Base-by-base conservation (phyloP, 495 filamentous ascomycete species). In the Hypoxylon perforatum region DNA sequence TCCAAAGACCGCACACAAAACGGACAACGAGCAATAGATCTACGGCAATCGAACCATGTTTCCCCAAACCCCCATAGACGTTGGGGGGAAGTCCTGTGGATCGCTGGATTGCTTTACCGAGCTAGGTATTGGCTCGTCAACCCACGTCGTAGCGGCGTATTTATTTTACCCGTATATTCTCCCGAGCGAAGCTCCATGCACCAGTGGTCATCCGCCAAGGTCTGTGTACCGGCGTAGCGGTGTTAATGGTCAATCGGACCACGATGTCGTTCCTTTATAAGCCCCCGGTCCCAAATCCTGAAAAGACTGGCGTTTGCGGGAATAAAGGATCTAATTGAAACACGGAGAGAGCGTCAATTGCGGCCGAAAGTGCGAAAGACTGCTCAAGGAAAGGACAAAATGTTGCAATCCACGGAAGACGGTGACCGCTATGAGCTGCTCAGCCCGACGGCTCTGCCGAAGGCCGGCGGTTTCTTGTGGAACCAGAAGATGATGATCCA, bases 401-500 rank as follows among this genome's bases (percentile, higher is more conserved):
- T 83, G 61, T 65, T 85, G 54, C 73, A 75, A 21, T 78, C 83
- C 38, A 82, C 82, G 14, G 70, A 80, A 28, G 76, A 82, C 72
- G 84, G 84, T 48, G 75, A 80, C 45, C 84, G 83, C 63, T 86
- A 84, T 73, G 84, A 85, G 73, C 76, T 86, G 54, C 75, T 77
- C 28, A 85, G 78, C 63, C 77, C 84, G n/a, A 85, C 82, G 45
- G 82, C 79, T 47, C 69, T 86, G 77, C 84, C 84, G 62, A 85
- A 85, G 74, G 81, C 82, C 10, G 82, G 75, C 12, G 82, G 78
- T 54, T 86, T 86, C 67, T 74, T 86, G n/a, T 86, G 84, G 84
- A 86, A 86, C 66, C 82, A 85, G 73, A 80, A 78, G 73, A 86
- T 86, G 84, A 86, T 86, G 84, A 84, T 86, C 48, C 82, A 85